A percentile compares a stretch with the other conserved stretches of the same genome.
These are phyloP conservation scores for Gastrodia elata DNA, from an alignment of 106 monocot genomes.

Conservation along the genomic window DNA sequence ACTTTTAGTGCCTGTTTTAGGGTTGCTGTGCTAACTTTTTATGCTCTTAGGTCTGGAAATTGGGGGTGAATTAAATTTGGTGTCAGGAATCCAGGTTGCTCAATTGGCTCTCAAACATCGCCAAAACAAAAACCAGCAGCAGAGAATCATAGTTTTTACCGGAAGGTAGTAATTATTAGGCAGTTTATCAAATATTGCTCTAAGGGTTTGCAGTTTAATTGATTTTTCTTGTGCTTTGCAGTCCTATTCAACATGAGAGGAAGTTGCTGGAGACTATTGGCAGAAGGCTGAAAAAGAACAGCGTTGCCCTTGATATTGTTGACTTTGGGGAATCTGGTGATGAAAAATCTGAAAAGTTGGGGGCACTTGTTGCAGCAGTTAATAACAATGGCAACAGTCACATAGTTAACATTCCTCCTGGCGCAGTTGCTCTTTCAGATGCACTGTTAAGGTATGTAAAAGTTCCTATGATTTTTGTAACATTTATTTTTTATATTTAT, in stretches of 20 bases:
- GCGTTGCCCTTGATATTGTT: conserved; percentile 86
- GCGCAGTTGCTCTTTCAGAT: conserved; percentile 77
- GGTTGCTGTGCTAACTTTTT: neutral
- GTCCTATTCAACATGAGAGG: conserved; percentile 83
- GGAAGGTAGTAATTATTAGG: conserved; percentile 63
- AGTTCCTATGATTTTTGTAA: neutral
- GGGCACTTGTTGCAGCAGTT: conserved; percentile 69
- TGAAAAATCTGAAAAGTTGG: conserved; percentile 84
- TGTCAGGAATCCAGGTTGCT: conserved; percentile 88
- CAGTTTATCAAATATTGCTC: neutral
- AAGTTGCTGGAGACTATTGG: conserved; percentile 81
- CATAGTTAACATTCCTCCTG: conserved; percentile 87
- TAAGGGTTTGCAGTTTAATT: conserved; percentile 1
- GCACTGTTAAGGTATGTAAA: conserved; percentile 62
- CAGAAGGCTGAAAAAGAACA: conserved; percentile 88
- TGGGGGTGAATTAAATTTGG: conserved; percentile 81
- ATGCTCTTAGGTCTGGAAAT: conserved; percentile 49
- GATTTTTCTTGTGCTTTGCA: conserved; percentile 12
- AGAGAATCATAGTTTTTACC: conserved; percentile 90
- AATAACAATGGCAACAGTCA: conserved; percentile 89
- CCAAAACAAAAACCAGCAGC: conserved; percentile 94
- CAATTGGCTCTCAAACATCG: conserved; percentile 98
- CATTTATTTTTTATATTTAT: neutral
- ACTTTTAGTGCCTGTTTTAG: neutral
- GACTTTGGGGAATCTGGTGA: conserved; percentile 90